Evolutionary conservation across 1,139 yeast species (phyloP), one percentile per base, ranked within the genome.

Genomic region (Yamadazyma diospyri): DNA sequence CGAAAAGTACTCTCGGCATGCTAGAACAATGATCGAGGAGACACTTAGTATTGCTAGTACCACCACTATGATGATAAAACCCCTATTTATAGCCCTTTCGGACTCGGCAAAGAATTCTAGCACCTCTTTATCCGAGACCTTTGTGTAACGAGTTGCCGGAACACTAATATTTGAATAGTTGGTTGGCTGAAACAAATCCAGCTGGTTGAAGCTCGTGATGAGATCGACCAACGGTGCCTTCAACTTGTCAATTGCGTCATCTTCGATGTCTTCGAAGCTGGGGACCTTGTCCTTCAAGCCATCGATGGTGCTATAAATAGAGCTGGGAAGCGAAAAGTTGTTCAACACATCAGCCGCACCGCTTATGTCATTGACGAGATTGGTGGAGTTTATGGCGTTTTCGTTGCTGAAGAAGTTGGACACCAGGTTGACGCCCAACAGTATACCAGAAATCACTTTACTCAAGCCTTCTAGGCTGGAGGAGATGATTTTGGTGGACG

Each of bases 301-400:
- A 5, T 71, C 69, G 9, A 87, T 60, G 21, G 76, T 71, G 2
- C 53, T 50, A 42, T 81, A 71, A 24, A 86, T 74, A 0, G 77
- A 59, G 0, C 71, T 47, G 1, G 96, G 87, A 5, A 92, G 82
- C 10, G 72, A 53, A 34, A 92, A 55, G 39, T 80, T 64, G 36
- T 68, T 60, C 41, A 89, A 63, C 0, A 73, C 59, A 3, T 60
- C 52, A 2, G 86, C 66, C 0, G 94, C 79, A 19, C 83, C 48
- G 45, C 80, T 75, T 11, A 92, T 76, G 29, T 63, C 61, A 11
- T 56, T 45, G 8, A 71, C 41, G 17, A 59, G 50, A n/a, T 42
- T 37, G 3, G 62, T 41, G 6, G 60, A 46, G 31, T 60, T 59
- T 18, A 59, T 47, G 11, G 57, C 56, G 32, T 60, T 59, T 17